Evolutionary conservation across 441 rosid species (phyloP).

Genomic region (Macaranga tanarius): DNA sequence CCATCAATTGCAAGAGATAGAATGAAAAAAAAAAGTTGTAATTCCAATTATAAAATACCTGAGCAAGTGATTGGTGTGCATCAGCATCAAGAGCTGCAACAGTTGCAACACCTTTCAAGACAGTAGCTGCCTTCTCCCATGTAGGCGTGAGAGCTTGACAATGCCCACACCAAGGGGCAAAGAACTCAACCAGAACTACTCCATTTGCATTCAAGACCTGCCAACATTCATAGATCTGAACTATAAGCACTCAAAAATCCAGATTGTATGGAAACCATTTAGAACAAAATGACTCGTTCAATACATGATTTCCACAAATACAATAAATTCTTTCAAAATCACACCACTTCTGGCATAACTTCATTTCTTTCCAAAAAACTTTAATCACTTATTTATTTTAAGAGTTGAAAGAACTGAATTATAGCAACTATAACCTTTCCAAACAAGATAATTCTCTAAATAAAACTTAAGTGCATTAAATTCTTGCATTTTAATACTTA

Average conservation of each 20-base stretch:
- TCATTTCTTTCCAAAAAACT: too few relatives aligned
- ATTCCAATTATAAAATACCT: constrained; percentile 43
- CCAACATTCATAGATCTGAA: neutral
- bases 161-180: constrained; percentile 99
- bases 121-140: constrained; percentile 91
- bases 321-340: too few relatives aligned
- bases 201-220: constrained; percentile 88
- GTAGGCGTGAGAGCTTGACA: constrained; percentile 85
- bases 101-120: constrained; percentile 88
- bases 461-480: too few relatives aligned
- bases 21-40: neutral
- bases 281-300: too few relatives aligned
- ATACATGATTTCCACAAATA: too few relatives aligned
- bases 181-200: constrained; percentile 89
- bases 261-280: neutral
- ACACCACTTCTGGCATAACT: too few relatives aligned
- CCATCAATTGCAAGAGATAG: neutral
- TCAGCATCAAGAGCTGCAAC: constrained; percentile 98
- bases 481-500: too few relatives aligned
- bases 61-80: constrained; percentile 89
- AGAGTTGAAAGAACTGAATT: too few relatives aligned
- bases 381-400: too few relatives aligned
- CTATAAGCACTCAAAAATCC: neutral
- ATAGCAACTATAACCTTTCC: too few relatives aligned
- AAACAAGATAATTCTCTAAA: too few relatives aligned